Conservation (phyloP, 768 basidiomycete species). For the Suillus subaureus region DNA sequence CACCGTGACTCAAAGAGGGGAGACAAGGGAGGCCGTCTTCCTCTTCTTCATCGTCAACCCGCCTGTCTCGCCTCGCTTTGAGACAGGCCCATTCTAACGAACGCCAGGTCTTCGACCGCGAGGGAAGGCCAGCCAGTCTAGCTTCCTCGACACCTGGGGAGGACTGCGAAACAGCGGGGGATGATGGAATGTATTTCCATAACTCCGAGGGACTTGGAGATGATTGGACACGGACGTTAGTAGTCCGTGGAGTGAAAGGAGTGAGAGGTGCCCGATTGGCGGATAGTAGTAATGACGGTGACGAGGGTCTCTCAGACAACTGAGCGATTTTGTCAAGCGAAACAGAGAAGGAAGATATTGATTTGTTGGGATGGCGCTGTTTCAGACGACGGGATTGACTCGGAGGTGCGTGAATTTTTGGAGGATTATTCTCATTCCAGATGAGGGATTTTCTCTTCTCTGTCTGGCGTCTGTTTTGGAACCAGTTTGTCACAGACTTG, state of each 20-base stretch:
- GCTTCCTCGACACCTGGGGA: constrained; percentile 26
- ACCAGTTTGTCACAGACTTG: constrained; percentile 78
- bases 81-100: constrained; percentile 81
- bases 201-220: constrained; percentile 22
- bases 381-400: constrained; percentile 13
- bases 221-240: constrained; percentile 11
- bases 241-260: constrained; percentile 34
- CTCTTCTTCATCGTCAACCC: constrained; percentile 23
- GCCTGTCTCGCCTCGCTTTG: constrained; percentile 35
- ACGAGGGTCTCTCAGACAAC: constrained; percentile 31
- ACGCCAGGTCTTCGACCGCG: constrained; percentile 43
- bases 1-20: constrained; percentile 12
- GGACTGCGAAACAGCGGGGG: constrained; percentile 23
- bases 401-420: constrained; percentile 6
- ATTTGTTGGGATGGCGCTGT: constrained; percentile 10
- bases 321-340: constrained; percentile 34
- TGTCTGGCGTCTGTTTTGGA: constrained; percentile 78
- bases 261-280: constrained; percentile 24
- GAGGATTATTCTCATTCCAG: constrained; percentile 26
- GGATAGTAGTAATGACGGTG: constrained; percentile 13
- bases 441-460: constrained; percentile 24
- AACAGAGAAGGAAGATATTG: constrained; percentile 20
- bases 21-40: constrained; percentile 13
- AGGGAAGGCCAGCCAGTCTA: constrained; percentile 27
- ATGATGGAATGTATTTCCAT: constrained; percentile 34